Evolutionary conservation across 768 basidiomycete genomes (phyloP), one percentile per base, ranked within the genome.

Genomic region (Rhodosporidiobolus odoratus): DNA sequence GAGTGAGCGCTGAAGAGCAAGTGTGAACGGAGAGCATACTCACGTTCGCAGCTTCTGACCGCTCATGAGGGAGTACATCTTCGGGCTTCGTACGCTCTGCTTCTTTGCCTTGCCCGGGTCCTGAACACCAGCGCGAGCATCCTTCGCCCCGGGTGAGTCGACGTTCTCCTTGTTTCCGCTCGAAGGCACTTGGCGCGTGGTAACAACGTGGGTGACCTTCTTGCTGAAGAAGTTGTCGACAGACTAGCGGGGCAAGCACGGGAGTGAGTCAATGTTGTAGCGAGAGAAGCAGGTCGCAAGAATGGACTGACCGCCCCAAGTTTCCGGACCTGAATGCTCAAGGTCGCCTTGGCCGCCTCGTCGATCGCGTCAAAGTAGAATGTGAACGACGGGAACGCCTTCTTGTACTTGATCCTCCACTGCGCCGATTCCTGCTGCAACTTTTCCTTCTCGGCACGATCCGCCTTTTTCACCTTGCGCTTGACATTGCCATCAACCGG

Each of bases 211-310:
- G 0, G 92, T 93, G 34, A 95, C 86, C 58, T 86, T 84, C 58
- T 84, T 86, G 38, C 89, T 91, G 79, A 97, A 94, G 83, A 96
- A 96, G 70, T 87, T 85, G 59, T 95, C 91, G 65, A 92, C 85
- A 65, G 83, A 83, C 96, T 98, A 76, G 12, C 21, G 12, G 21
- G 48, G 8, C 21, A 50, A 50, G 48, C 15, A 25, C 21, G 48
- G 48, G n/a, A 23, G 43, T 45, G 12, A 45, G 43, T 45, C 43
- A 45, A 23, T 45, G 23, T 45, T 13, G 43, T 45, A 30, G 19
- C 60, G 53, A 58, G 50, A 41, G 30, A 61, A 59, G 50, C 50
- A 45, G 52, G 23, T 23, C 59, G 43, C 66, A 17, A 32, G 19
- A n/a, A 61, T 45, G 34, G 30, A 85, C 91, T 76, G 80, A 98